Evolutionary conservation across 495 filamentous ascomycete genomes (phyloP).

Genomic region (Talaromyces stipitatus): DNA sequence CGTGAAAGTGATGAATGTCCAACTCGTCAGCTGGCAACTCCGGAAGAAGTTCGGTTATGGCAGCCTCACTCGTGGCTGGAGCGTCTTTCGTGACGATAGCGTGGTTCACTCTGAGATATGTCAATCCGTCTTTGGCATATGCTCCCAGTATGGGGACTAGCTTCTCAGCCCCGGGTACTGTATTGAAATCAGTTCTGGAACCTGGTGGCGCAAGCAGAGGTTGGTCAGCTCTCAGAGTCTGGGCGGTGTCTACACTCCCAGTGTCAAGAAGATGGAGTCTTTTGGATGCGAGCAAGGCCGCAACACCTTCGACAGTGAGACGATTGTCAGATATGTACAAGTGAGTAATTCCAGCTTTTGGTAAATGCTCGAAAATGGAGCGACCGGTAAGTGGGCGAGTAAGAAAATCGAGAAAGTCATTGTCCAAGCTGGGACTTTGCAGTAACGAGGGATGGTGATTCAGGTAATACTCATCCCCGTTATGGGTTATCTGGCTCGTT

Average conservation of each 20-base stretch:
- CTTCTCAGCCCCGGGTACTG: constrained; percentile 45
- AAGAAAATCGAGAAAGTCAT: constrained; percentile 39
- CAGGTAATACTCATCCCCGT: constrained; percentile 14
- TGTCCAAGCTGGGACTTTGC: constrained; percentile 39
- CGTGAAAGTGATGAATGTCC: constrained; percentile 13
- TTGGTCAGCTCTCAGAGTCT: constrained; percentile 14
- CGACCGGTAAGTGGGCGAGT: constrained; percentile 41
- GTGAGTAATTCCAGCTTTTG: constrained; percentile 50
- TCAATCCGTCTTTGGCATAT: constrained; percentile 37
- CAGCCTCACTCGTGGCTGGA: constrained; percentile 21
- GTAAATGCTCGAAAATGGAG: constrained; percentile 45
- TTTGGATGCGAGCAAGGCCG: constrained; percentile 42
- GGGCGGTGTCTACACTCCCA: constrained; percentile 34
- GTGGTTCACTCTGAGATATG: constrained; percentile 51
- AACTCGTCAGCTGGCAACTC: constrained; percentile 24
- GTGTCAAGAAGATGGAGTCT: constrained; percentile 47
- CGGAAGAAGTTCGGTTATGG: constrained; percentile 20
- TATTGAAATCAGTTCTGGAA: constrained; percentile 11
- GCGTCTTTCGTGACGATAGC: constrained; percentile 44
- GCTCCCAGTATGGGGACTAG: constrained; percentile 43
- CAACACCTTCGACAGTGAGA: constrained; percentile 49
- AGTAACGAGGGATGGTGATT: constrained; percentile 15
- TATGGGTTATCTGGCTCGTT: neutral
- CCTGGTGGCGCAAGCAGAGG: constrained; percentile 11
- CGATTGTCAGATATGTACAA: constrained; percentile 52